These are phyloP conservation scores for Aureoboletus auriporus DNA, from an alignment of 768 basidiomycete genomes.

Conservation along the genomic window DNA sequence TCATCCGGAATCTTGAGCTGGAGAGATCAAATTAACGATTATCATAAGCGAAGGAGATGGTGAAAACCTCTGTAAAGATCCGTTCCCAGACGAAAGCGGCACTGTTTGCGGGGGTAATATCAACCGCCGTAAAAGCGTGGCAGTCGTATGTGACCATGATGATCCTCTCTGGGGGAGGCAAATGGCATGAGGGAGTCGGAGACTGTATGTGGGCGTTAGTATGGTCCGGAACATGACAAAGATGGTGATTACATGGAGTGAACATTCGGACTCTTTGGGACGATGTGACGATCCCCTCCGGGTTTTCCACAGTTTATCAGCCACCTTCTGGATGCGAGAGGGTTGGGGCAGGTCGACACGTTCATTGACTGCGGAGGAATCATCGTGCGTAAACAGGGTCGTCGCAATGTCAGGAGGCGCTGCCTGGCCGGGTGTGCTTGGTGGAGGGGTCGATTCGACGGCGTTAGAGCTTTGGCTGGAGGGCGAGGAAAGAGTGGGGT, in stretches of 20 bases:
- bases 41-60: neutral
- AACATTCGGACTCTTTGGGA: conserved; percentile 22
- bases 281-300: conserved; percentile 30
- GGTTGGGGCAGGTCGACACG: conserved; percentile 27
- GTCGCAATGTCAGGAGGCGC: conserved; percentile 40
- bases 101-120: conserved; percentile 61
- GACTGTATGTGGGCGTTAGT: conserved; percentile 21
- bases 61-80: conserved; percentile 71
- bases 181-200: conserved; percentile 27
- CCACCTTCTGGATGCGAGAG: conserved; percentile 32
- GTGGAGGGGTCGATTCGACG: conserved; percentile 68
- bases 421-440: conserved; percentile 56
- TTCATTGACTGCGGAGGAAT: conserved; percentile 31
- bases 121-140: conserved; percentile 70
- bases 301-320: conserved; percentile 22
- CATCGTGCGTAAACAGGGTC: conserved; percentile 34
- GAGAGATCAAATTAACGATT: conserved; percentile 2
- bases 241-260: conserved; percentile 18
- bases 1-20: conserved; percentile 83
- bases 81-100: conserved; percentile 73
- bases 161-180: conserved; percentile 29
- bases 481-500: conserved; percentile 65
- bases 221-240: conserved; percentile 3
- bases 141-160: conserved; percentile 76
- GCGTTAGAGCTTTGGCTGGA: conserved; percentile 61